A percentile compares a stretch with the other conserved stretches of the same genome.
Conservation (phyloP, 306 rosid species). For the Spatholobus suberectus region DNA sequence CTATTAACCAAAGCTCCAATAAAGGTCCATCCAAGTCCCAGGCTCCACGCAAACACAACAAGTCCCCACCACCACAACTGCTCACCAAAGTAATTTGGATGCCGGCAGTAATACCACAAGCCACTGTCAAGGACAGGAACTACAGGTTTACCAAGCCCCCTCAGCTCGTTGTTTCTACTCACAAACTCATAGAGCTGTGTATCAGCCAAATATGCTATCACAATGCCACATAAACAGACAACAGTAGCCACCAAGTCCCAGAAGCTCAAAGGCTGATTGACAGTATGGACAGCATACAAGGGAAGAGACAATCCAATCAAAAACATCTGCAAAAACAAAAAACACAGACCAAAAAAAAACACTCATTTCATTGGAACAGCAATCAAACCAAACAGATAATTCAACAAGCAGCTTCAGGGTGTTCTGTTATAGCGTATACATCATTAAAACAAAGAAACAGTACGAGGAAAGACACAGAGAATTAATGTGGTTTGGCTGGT, state of each 20-base stretch:
- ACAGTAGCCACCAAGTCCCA: constrained; percentile 69
- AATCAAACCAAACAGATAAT: constrained; percentile 14
- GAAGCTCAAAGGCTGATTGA: constrained; percentile 62
- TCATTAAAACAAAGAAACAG: not conserved
- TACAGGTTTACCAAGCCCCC: constrained; percentile 58
- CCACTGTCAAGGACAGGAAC: constrained; percentile 70
- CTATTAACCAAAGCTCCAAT: constrained; percentile 72
- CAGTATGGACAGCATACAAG: constrained; percentile 69
- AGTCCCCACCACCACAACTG: constrained; percentile 99
- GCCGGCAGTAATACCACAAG: constrained; percentile 80
- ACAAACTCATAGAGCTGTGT: constrained; percentile 77
- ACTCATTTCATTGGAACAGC: constrained; percentile 16
- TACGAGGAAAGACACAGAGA: not conserved
- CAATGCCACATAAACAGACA: constrained; percentile 63
- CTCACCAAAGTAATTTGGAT: constrained; percentile 93
- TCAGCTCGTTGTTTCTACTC: constrained; percentile 65
- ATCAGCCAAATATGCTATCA: constrained; percentile 81
- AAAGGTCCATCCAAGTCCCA: constrained; percentile 77
- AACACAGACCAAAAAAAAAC: not conserved
- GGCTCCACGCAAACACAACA: constrained; percentile 70
- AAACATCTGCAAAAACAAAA: constrained; percentile 62
- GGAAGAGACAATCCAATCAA: constrained; percentile 78
- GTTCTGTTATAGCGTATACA: not conserved
- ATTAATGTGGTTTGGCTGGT: not conserved
- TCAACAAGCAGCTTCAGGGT: constrained; percentile 41